Conservation (phyloP, 345 rosid species). For the Brassica juncea region DNA sequence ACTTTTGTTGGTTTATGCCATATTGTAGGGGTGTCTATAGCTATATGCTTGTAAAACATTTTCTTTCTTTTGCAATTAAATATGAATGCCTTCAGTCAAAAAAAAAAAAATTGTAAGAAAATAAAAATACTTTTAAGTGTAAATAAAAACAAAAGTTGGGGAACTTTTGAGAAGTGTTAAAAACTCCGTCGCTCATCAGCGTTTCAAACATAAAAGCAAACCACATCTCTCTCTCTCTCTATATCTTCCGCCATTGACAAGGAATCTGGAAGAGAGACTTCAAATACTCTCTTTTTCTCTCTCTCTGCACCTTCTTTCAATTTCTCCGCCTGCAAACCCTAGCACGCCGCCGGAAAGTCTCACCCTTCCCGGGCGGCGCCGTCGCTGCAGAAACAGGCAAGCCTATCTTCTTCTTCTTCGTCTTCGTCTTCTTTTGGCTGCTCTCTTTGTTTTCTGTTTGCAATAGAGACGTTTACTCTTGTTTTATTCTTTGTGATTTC, state of each 20-base stretch:
- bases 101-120: background rate
- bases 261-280: background rate
- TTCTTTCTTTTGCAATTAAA: too few species aligned
- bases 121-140: background rate
- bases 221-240: background rate
- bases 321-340: constrained; percentile 26
- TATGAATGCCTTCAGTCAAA: too few species aligned
- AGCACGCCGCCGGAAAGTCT: constrained; percentile 2
- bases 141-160: background rate
- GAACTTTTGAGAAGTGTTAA: background rate
- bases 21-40: too few species aligned
- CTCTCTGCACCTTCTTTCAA: constrained; percentile 13
- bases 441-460: background rate
- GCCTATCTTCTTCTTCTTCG: background rate
- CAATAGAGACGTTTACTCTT: background rate
- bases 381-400: constrained; percentile 28
- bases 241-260: constrained; percentile 15
- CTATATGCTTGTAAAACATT: too few species aligned
- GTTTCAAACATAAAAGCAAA: constrained; percentile 8
- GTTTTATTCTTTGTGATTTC: background rate
- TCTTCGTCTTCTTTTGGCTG: background rate
- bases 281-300: background rate
- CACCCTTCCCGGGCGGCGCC: background rate
- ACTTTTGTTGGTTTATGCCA: too few species aligned
- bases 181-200: constrained; percentile 11